These are phyloP conservation scores for Solanum etuberosum DNA, from an alignment of 257 asterid genomes.

Conservation along the genomic window DNA sequence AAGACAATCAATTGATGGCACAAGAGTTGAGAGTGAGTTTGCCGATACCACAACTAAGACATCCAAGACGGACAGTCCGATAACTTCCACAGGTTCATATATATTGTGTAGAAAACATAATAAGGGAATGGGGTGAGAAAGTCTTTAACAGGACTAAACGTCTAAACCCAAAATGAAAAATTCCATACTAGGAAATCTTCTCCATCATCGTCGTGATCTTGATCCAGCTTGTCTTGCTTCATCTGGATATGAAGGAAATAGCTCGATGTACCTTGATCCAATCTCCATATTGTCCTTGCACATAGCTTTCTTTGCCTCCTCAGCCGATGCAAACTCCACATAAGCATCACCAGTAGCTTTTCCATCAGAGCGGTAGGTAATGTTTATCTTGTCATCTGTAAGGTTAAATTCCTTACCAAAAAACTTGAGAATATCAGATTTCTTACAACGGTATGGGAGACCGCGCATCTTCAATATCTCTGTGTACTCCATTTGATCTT, in stretches of 20 bases:
- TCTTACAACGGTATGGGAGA: constrained; percentile 69
- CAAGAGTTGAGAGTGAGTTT: neutral
- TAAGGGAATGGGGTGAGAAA: neutral
- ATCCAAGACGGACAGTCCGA: neutral
- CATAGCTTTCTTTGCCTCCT: constrained; percentile 83
- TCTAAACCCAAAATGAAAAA: neutral
- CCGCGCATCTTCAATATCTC: constrained; percentile 85
- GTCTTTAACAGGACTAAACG: neutral
- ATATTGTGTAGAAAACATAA: neutral
- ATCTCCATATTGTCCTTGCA: constrained; percentile 76
- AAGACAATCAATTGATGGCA: neutral
- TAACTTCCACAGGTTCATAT: neutral
- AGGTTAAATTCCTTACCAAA: constrained; percentile 58
- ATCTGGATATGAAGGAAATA: constrained; percentile 78
- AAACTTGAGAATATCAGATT: constrained; percentile 54
- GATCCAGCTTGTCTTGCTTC: constrained; percentile 68
- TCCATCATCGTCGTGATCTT: constrained; percentile 35
- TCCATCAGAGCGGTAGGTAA: constrained; percentile 69
- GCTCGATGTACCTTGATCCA: constrained; percentile 82
- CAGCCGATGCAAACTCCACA: constrained; percentile 65
- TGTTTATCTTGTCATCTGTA: constrained; percentile 54
- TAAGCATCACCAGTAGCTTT: constrained; percentile 92
- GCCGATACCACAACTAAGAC: neutral
- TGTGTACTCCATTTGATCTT: constrained; percentile 68
- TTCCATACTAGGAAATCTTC: neutral